phyloP scores from a whole-genome alignment of 805 yeast genomes.

The Ogataea sp. region DNA sequence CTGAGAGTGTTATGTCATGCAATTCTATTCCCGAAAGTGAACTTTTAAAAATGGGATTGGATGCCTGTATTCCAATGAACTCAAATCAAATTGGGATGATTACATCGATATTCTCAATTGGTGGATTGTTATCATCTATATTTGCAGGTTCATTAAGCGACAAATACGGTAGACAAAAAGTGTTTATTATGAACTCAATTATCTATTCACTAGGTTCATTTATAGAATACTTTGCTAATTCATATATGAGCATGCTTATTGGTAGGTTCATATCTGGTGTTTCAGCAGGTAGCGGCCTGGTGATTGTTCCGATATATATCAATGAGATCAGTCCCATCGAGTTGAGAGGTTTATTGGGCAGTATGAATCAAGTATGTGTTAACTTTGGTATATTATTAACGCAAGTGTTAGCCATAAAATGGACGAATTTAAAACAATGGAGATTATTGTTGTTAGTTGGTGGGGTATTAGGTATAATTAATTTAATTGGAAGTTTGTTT shows the following conservation, averaged over 20 bases:
- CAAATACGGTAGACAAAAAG: conserved; percentile 50
- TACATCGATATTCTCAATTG: conserved; percentile 74
- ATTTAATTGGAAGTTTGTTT: conserved; percentile 34
- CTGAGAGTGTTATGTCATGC: conserved; percentile 65
- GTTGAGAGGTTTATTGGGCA: conserved; percentile 71
- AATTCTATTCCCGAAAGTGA: conserved; percentile 8
- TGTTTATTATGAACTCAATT: conserved; percentile 43
- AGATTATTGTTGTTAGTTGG: conserved; percentile 62
- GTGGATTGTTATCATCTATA: conserved; percentile 73
- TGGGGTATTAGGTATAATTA: conserved; percentile 40
- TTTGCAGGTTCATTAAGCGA: conserved; percentile 62
- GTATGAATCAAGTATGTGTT: conserved; percentile 82
- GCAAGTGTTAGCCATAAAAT: conserved; percentile 62
- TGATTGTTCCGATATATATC: conserved; percentile 74
- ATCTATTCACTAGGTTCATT: conserved; percentile 56
- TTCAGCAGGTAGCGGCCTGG: conserved; percentile 84
- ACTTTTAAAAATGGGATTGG: conserved; percentile 16
- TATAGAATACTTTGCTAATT: conserved; percentile 43
- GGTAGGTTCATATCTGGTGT: conserved; percentile 80
- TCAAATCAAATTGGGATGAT: conserved; percentile 59
- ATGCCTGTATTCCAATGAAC: conserved; percentile 46
- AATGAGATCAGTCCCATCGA: conserved; percentile 70
- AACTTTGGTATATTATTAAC: conserved; percentile 80
- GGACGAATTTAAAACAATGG: conserved; percentile 68
- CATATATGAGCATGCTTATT: conserved; percentile 34